These are phyloP conservation scores for Aspergillus clavatus DNA, from an alignment of 2,329 filamentous ascomycete genomes.

Conservation along the genomic window DNA sequence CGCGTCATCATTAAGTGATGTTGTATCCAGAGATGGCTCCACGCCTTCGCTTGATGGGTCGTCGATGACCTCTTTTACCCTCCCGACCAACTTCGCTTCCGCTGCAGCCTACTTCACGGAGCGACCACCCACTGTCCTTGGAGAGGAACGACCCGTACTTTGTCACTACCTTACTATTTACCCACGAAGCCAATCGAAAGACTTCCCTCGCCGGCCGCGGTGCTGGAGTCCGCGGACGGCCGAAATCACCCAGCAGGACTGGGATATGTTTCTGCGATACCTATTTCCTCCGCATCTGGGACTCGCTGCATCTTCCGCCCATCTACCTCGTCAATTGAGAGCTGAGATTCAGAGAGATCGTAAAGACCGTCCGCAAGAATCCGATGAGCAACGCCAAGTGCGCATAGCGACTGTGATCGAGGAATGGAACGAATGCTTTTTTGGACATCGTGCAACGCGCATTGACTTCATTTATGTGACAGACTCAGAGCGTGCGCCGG, in stretches of 20 bases:
- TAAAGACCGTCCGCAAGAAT: slow-evolving; percentile 41
- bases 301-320: slow-evolving; percentile 31
- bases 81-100: slow-evolving; percentile 32
- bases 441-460: slow-evolving; percentile 32
- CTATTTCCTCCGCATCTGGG: slow-evolving; percentile 39
- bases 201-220: slow-evolving; percentile 39
- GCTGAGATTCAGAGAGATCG: slow-evolving; percentile 39
- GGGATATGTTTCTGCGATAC: slow-evolving; percentile 41
- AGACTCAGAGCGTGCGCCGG: slow-evolving; percentile 27
- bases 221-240: slow-evolving; percentile 34
- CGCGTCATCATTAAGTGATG: slow-evolving; percentile 13
- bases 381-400: slow-evolving; percentile 35
- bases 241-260: slow-evolving; percentile 39
- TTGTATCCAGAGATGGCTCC: slow-evolving; percentile 14
- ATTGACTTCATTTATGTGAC: slow-evolving; percentile 34
- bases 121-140: slow-evolving; percentile 25
- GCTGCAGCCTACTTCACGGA: slow-evolving; percentile 38
- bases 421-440: slow-evolving; percentile 44
- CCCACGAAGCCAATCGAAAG: slow-evolving; percentile 37
- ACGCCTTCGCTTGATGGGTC: slow-evolving; percentile 9
- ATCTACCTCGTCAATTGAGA: slow-evolving; percentile 35
- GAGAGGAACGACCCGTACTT: slow-evolving; percentile 22
- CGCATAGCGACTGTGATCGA: slow-evolving; percentile 37
- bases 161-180: slow-evolving; percentile 39
- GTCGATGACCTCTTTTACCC: slow-evolving; percentile 9